A percentile compares a stretch with the other conserved stretches of the same genome.
These are phyloP conservation scores for Cronartium quercuum DNA, from an alignment of 1,284 basidiomycete genomes.

Conservation along the genomic window DNA sequence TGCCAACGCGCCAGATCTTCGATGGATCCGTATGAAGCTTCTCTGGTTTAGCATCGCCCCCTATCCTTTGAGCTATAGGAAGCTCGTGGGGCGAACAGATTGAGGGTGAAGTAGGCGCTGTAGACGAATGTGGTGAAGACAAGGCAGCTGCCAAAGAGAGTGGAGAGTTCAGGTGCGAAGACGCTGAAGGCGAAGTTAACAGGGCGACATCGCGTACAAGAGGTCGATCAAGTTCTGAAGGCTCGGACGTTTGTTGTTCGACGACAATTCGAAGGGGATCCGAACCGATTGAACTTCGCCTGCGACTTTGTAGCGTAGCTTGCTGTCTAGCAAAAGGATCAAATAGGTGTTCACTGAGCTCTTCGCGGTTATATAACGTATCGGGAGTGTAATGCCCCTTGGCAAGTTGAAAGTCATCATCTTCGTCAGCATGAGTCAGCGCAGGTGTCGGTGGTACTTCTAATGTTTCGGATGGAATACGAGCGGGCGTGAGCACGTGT, in stretches of 20 bases:
- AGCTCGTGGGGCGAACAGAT: neutral
- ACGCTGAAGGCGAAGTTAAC: neutral
- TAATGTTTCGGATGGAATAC: neutral
- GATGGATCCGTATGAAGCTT: neutral
- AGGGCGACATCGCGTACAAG: neutral
- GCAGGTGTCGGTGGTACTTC: neutral
- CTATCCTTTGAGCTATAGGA: neutral
- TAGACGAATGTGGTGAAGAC: neutral
- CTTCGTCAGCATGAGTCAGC: neutral
- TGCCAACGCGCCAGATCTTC: neutral
- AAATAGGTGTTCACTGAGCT: neutral
- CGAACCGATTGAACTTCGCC: neutral
- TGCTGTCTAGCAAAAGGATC: neutral
- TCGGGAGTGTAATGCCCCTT: neutral
- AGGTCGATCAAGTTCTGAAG: neutral
- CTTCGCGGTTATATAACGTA: neutral
- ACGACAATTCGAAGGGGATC: neutral
- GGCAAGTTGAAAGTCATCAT: neutral
- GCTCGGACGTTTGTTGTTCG: neutral
- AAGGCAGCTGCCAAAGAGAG: neutral
- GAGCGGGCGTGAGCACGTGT: neutral
- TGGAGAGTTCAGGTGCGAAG: neutral
- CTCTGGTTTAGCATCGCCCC: neutral
- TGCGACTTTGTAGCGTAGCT: neutral
- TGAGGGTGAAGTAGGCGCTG: neutral